phyloP scores from a whole-genome alignment of 352 stramenopile species.

The Phytophthora melonis region DNA sequence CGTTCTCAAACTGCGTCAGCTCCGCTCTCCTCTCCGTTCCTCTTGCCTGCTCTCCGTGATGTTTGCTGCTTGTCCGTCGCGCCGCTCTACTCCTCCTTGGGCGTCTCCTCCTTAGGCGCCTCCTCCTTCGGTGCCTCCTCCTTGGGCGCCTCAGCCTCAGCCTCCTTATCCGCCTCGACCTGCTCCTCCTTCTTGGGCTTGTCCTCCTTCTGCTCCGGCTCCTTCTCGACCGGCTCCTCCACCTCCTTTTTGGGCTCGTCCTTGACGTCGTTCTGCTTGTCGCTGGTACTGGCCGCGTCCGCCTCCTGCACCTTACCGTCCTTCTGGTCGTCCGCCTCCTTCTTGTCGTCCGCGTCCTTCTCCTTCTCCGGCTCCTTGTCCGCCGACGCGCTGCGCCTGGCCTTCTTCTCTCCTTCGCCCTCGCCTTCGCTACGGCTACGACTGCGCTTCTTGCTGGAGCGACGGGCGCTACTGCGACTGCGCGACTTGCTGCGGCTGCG shows the following conservation, averaged over 20 bases:
- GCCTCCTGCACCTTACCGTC: conserved; percentile 15
- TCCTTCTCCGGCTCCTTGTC: conserved; percentile 37
- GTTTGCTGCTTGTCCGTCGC: conserved; percentile 17
- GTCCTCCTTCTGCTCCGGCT: conserved; percentile 23
- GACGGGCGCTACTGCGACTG: conserved; percentile 50
- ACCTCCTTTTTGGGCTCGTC: conserved; percentile 25
- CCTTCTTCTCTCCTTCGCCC: conserved; percentile 44
- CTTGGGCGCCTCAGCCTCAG: conserved; percentile 13
- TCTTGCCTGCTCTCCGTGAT: conserved; percentile 25
- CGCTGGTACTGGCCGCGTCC: conserved; percentile 13
- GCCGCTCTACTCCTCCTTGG: conserved; percentile 28
- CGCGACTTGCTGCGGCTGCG: conserved; percentile 47
- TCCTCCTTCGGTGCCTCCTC: conserved; percentile 18
- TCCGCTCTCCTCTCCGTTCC: conserved; percentile 18
- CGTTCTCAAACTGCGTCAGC: conserved; percentile 36
- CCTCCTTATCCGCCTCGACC: conserved; percentile 16
- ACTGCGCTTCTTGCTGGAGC: conserved; percentile 47
- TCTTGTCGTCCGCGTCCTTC: conserved; percentile 27
- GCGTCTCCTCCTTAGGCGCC: conserved; percentile 28
- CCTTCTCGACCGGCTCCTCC: conserved; percentile 4
- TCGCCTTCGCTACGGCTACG: conserved; percentile 47
- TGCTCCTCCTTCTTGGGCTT: conserved; percentile 16
- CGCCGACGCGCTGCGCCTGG: conserved; percentile 45
- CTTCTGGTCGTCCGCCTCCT: conserved; percentile 8
- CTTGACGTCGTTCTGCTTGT: conserved; percentile 23